phyloP scores from a whole-genome alignment of 257 asterid genomes.

The Prunella vulgaris region DNA sequence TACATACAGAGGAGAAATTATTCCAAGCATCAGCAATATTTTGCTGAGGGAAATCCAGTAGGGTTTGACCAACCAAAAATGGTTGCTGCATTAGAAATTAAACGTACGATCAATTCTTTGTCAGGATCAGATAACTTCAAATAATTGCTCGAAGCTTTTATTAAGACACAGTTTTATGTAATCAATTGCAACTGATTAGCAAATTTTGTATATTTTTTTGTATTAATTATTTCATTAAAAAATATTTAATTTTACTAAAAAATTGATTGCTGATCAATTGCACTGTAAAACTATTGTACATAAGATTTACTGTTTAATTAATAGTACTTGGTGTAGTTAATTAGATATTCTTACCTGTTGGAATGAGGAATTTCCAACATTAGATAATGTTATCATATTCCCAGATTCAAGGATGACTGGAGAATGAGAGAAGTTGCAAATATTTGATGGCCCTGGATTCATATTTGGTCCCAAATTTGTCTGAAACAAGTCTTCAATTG shows the following conservation, averaged over 20 bases:
- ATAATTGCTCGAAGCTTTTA: neutral
- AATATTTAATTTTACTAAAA: too few species aligned
- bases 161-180: neutral
- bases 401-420: slow-evolving; percentile 20
- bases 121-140: neutral
- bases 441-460: slow-evolving; percentile 16
- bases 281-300: too few species aligned
- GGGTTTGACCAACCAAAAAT: slow-evolving; percentile 19
- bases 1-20: slow-evolving; percentile 19
- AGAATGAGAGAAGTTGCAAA: slow-evolving; percentile 3
- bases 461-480: neutral
- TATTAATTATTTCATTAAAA: too few species aligned
- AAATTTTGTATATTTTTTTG: too few species aligned
- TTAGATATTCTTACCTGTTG: slow-evolving; percentile 21
- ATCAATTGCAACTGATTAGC: too few species aligned
- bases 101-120: neutral
- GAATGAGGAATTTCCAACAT: neutral
- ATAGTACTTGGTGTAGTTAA: too few species aligned
- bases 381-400: neutral
- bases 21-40: slow-evolving; percentile 13
- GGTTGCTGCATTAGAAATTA: slow-evolving; percentile 29
- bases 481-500: slow-evolving; percentile 14
- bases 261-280: too few species aligned
- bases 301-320: too few species aligned
- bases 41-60: slow-evolving; percentile 11